phyloP scores from a whole-genome alignment of 148 eudicot genomes.

The Rhododendron vialii region DNA sequence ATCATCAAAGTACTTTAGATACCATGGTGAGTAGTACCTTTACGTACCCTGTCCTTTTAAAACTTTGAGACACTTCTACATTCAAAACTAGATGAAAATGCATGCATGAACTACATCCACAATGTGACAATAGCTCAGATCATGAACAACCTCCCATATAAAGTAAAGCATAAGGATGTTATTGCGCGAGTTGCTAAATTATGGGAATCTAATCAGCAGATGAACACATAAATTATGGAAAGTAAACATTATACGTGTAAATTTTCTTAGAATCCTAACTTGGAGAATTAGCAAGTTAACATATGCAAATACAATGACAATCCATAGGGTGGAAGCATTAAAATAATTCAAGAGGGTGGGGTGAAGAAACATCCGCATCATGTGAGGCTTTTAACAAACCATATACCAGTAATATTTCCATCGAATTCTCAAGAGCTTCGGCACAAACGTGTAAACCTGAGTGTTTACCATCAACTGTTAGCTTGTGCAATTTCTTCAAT shows the following conservation, averaged over 20 bases:
- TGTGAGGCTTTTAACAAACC: neutral
- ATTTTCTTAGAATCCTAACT: neutral
- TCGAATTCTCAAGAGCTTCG: neutral
- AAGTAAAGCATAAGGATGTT: neutral
- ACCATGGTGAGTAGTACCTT: conserved; percentile 22
- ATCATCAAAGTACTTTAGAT: conserved; percentile 31
- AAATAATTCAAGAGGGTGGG: neutral
- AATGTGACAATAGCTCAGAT: neutral
- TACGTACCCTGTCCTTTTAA: neutral
- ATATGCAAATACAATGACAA: neutral
- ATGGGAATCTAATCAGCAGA: neutral
- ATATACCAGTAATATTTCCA: neutral
- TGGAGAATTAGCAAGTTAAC: neutral
- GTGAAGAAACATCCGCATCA: neutral
- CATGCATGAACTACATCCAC: neutral
- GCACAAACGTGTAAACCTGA: neutral
- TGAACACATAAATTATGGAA: neutral
- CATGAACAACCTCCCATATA: neutral
- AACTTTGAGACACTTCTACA: neutral
- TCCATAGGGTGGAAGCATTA: neutral
- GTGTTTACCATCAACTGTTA: neutral
- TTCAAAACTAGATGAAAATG: neutral
- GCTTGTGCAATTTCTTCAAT: neutral
- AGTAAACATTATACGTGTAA: neutral
- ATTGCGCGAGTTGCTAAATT: neutral